A percentile compares a stretch with the other conserved stretches of the same genome.
Conservation (phyloP, 148 eudicot genomes). For the Cornus kousa region DNA sequence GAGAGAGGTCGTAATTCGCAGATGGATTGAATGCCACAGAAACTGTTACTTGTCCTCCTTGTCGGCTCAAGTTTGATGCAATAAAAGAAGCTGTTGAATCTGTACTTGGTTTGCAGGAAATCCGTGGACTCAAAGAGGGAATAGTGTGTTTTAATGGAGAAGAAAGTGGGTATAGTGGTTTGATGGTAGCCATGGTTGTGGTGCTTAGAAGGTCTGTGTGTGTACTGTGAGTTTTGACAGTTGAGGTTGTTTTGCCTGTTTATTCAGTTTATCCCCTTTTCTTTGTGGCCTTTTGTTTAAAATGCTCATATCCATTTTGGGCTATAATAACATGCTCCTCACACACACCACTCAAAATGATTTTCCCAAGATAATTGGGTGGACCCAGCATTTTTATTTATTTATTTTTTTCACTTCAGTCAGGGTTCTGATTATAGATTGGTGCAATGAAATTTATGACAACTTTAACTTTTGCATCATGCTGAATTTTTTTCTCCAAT, state of each 20-base stretch:
- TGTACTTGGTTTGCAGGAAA: conserved; percentile 22
- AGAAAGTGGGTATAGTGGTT: conserved; percentile 32
- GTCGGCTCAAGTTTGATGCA: conserved; percentile 6
- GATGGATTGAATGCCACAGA: conserved; percentile 87
- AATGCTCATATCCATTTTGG: conserved; percentile 1
- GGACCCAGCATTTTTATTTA: neutral
- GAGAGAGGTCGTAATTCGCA: conserved; percentile 69
- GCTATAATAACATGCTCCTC: neutral
- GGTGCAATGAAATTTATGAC: no score
- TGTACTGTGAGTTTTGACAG: neutral
- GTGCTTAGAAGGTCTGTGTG: neutral
- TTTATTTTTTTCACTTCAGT: no score
- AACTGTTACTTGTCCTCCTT: conserved; percentile 30
- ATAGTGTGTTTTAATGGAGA: conserved; percentile 35
- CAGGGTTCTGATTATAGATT: no score
- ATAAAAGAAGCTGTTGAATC: conserved; percentile 14
- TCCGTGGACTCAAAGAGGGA: conserved; percentile 24
- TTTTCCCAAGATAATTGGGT: neutral
- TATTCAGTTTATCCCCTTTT: conserved; percentile 18
- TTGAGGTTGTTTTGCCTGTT: neutral
- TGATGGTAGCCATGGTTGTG: conserved; percentile 35
- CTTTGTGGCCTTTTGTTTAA: conserved; percentile 27
- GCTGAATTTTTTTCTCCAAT: no score
- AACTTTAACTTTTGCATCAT: no score
- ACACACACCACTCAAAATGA: neutral